Percentiles rank a stretch among this genome's conserved stretches.
Evolutionary conservation across 2,329 filamentous ascomycete genomes (phyloP).

Genomic region (Pseudopithomyces maydicus): DNA sequence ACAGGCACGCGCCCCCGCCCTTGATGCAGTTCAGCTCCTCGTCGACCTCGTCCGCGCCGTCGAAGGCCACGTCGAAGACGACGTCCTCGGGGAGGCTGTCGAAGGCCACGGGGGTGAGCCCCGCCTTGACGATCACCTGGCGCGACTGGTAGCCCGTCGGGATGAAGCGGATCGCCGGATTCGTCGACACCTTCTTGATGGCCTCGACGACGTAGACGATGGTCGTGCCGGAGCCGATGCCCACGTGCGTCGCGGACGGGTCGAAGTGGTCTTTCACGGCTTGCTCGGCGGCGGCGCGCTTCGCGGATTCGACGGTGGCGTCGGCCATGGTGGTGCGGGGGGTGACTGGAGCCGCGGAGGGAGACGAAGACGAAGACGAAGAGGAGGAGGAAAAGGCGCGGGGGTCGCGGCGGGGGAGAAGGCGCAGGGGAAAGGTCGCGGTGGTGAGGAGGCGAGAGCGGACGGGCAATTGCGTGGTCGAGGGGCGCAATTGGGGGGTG

Average conservation of each 20-base stretch:
- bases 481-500: no score
- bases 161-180: conserved; percentile 74
- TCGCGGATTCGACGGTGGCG: conserved; percentile 67
- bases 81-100: conserved; percentile 70
- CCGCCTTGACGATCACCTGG: conserved; percentile 80
- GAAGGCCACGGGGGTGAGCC: conserved; percentile 77
- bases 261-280: conserved; percentile 75
- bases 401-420: background rate
- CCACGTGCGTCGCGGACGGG: conserved; percentile 66
- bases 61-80: conserved; percentile 86
- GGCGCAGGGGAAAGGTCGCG: background rate
- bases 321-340: conserved; percentile 35
- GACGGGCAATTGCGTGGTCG: no score
- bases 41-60: conserved; percentile 97
- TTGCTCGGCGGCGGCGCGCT: conserved; percentile 73
- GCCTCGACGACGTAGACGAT: conserved; percentile 86
- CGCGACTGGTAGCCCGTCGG: conserved; percentile 92
- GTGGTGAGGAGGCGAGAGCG: no score
- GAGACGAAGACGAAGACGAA: background rate
- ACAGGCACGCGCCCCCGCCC: conserved; percentile 94
- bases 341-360: conserved; percentile 14
- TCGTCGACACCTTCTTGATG: conserved; percentile 57
- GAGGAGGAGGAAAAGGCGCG: no score
- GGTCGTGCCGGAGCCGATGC: conserved; percentile 81
- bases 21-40: conserved; percentile 96